Percentiles rank a stretch among this genome's conserved stretches.
phyloP scores from a whole-genome alignment of 1,284 basidiomycete species.

The Athelia sp. region DNA sequence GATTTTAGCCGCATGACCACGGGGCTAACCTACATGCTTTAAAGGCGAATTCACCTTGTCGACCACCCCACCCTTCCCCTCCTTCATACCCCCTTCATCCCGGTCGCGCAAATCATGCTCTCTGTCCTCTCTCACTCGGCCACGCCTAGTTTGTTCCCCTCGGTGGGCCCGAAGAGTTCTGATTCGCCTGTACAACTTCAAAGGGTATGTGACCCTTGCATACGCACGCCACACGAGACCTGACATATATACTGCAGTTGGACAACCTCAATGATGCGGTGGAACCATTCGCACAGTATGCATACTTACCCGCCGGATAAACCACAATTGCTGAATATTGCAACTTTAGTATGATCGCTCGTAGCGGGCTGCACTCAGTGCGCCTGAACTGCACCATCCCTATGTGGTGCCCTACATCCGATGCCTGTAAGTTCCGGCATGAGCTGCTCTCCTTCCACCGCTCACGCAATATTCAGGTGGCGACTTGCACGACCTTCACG shows the following conservation, averaged over 20 bases:
- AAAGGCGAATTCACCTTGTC: constrained; percentile 9
- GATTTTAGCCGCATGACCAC: background rate
- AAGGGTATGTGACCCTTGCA: constrained; percentile 29
- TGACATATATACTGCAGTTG: constrained; percentile 27
- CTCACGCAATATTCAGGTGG: constrained; percentile 32
- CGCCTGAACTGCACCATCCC: constrained; percentile 61
- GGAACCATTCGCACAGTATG: constrained; percentile 53
- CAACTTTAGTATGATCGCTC: constrained; percentile 32
- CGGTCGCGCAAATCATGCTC: constrained; percentile 30
- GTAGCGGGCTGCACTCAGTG: constrained; percentile 31
- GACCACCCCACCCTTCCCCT: constrained; percentile 2
- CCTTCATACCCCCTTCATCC: constrained; percentile 5
- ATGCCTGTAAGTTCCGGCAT: constrained; percentile 40
- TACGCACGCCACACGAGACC: constrained; percentile 4
- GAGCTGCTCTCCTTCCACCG: constrained; percentile 1
- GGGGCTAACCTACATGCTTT: constrained; percentile 1
- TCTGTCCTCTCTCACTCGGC: constrained; percentile 28
- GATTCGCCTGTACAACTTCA: constrained; percentile 26
- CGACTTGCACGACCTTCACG: constrained; percentile 64
- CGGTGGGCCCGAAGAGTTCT: constrained; percentile 21
- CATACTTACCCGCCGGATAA: constrained; percentile 5
- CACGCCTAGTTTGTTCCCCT: constrained; percentile 23
- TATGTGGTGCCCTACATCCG: constrained; percentile 52
- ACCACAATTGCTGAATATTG: constrained; percentile 17
- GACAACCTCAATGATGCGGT: constrained; percentile 48